Evolutionary conservation across 1,284 basidiomycete genomes (phyloP), one percentile per base, ranked within the genome.

Genomic region (Tilletia walkeri): DNA sequence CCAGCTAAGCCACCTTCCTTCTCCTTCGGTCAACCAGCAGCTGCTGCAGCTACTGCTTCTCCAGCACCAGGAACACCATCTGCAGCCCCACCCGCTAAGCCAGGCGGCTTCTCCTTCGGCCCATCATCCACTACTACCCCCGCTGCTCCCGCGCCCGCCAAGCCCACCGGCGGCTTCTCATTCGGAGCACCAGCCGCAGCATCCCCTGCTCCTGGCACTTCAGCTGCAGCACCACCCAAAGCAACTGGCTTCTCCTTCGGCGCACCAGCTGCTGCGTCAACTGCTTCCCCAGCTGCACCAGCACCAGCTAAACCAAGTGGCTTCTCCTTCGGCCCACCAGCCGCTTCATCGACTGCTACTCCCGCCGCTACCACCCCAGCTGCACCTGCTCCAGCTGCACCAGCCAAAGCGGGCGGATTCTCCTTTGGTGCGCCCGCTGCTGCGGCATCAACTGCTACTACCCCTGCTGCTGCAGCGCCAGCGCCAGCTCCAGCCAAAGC

Each of bases 21-120:
- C 65, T 47, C 36, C 41, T 70, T 70, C 41, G 69, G 69, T 36
- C 41, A 45, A 14, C 41, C 41, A 45, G 41, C 41, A 45, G 41
- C 41, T 5, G 41, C 41, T 30, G 24, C 24, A 30, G 24, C 24
- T 30, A 2, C 24, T 30, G 1, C 24, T 30, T 30, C 24, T 30
- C 24, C 41, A 45, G 41, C 41, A 1, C 9, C 41, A 45, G 41
- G 41, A 45, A 14, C 41, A 45, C 9, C 47, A 16, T 24, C 71
- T 12, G 54, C 71, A 49, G 34, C 71, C 7, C 56, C 71, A 18
- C 14, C 68, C 4, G 49, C 68, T 10, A 50, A 69, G 67, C 48
- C 77, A 9, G 74, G 76, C 10, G 75, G 72, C 30, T 78, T 78
- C 61, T 74, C 73, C 0, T 78, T 78, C 38, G 63, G 41, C 10